A percentile compares a stretch with the other conserved stretches of the same genome.
Conservation (phyloP, 305 asterid genomes). For the Caryopteris hybrid region DNA sequence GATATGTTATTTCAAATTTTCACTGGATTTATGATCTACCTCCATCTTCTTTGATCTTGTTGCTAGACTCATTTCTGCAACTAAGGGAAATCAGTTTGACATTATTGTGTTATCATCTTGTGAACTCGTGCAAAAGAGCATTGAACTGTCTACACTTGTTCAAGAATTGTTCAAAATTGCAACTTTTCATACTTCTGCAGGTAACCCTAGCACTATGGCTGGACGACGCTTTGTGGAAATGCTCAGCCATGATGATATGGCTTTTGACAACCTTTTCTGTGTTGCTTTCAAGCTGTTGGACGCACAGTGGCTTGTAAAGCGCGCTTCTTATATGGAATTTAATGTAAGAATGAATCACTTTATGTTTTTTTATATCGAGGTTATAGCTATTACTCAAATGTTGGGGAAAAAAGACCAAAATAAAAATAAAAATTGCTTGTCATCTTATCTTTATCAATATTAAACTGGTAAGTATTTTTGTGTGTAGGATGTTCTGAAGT, state of each 20-base stretch:
- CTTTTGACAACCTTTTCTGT: constrained; percentile 82
- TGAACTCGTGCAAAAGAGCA: too few relatives aligned
- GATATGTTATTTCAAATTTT: background rate
- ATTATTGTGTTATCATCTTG: too few relatives aligned
- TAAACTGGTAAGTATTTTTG: background rate
- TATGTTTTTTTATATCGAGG: background rate
- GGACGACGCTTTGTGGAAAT: constrained; percentile 68
- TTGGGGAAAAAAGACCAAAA: background rate
- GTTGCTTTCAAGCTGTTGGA: constrained; percentile 84
- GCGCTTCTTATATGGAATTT: constrained; percentile 93
- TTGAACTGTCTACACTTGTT: too few relatives aligned
- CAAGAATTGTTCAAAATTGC: too few relatives aligned
- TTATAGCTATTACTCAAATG: background rate
- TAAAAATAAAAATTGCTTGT: background rate
- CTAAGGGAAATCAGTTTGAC: too few relatives aligned
- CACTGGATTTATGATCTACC: background rate
- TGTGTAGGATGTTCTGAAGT: constrained; percentile 78
- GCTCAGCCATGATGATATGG: constrained; percentile 71
- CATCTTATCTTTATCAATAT: background rate
- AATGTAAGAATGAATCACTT: constrained; percentile 47
- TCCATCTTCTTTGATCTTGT: background rate
- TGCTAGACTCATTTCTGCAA: constrained; percentile 1
- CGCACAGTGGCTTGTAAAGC: constrained; percentile 84
- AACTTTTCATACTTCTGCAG: constrained; percentile 45
- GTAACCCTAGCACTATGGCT: constrained; percentile 53